Evolutionary conservation across 2,329 filamentous ascomycete genomes (phyloP).

Genomic region (Celoporthe dispersa): DNA sequence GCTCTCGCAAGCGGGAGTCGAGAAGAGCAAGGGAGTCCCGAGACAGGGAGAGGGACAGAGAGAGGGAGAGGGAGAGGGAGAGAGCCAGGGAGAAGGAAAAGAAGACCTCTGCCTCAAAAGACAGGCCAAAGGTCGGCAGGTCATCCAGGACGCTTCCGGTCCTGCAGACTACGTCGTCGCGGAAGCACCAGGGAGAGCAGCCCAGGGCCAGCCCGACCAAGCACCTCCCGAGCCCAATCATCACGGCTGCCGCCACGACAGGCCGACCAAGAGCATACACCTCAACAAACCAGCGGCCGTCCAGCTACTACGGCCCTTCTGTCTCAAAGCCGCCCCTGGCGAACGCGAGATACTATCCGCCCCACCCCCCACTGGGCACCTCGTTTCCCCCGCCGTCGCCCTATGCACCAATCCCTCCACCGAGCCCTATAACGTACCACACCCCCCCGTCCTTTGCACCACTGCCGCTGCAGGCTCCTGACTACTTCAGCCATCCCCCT

Average conservation of each 20-base stretch:
- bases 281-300: slow-evolving; percentile 36
- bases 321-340: slow-evolving; percentile 42
- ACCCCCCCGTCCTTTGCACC: slow-evolving; percentile 37
- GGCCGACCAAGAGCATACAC: slow-evolving; percentile 47
- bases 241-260: slow-evolving; percentile 30
- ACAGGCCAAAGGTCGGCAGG: slow-evolving; percentile 29
- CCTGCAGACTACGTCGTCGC: slow-evolving; percentile 34
- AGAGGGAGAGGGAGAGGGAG: too few species aligned
- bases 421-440: slow-evolving; percentile 3
- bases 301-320: slow-evolving; percentile 42
- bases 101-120: slow-evolving; percentile 29
- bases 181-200: slow-evolving; percentile 43
- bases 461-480: slow-evolving; percentile 27
- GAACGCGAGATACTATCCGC: slow-evolving; percentile 42
- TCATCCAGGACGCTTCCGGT: slow-evolving; percentile 42
- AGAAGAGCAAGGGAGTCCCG: slow-evolving; percentile 39
- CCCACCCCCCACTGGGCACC: slow-evolving; percentile 28
- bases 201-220: slow-evolving; percentile 41
- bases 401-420: not conserved
- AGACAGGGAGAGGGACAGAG: slow-evolving; percentile 31
- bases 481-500: slow-evolving; percentile 27
- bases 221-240: slow-evolving; percentile 32
- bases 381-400: slow-evolving; percentile 31
- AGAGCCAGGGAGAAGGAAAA: slow-evolving; percentile 39
- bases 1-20: slow-evolving; percentile 39